A percentile compares a stretch with the other conserved stretches of the same genome.
Evolutionary conservation across 164 flowering plant species (phyloP).

Genomic region (Euptelea pleiosperma): DNA sequence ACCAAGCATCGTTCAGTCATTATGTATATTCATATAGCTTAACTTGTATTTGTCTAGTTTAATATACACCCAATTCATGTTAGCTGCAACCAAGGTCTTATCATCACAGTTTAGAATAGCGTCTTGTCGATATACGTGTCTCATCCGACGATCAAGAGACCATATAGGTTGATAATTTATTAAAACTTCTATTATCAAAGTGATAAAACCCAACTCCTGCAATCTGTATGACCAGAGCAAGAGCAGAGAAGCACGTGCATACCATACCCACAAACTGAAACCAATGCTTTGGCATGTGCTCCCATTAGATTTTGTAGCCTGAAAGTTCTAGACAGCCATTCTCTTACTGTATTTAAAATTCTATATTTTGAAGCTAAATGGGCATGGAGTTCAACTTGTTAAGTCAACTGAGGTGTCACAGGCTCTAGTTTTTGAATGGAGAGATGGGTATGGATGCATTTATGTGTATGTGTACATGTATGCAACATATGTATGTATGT

Average conservation of each 20-base stretch:
- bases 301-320: slow-evolving; percentile 11
- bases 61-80: background rate
- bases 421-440: background rate
- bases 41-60: background rate
- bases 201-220: slow-evolving; percentile 10
- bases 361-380: too few relatives aligned
- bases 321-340: slow-evolving; percentile 1
- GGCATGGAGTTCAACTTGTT: too few relatives aligned
- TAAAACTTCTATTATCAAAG: background rate
- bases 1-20: too few relatives aligned
- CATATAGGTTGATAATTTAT: background rate
- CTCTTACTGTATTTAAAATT: background rate
- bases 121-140: background rate
- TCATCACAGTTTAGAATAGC: background rate
- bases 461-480: too few relatives aligned
- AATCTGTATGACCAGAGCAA: background rate
- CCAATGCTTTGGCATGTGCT: slow-evolving; percentile 20
- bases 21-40: too few relatives aligned
- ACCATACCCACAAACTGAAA: background rate
- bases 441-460: background rate
- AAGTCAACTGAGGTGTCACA: too few relatives aligned
- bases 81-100: background rate
- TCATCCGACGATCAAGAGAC: background rate
- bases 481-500: too few relatives aligned
- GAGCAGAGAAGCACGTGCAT: slow-evolving; percentile 11